These are phyloP conservation scores for Asterochloris sp. DNA, from an alignment of 139 green algal genomes.

Conservation along the genomic window DNA sequence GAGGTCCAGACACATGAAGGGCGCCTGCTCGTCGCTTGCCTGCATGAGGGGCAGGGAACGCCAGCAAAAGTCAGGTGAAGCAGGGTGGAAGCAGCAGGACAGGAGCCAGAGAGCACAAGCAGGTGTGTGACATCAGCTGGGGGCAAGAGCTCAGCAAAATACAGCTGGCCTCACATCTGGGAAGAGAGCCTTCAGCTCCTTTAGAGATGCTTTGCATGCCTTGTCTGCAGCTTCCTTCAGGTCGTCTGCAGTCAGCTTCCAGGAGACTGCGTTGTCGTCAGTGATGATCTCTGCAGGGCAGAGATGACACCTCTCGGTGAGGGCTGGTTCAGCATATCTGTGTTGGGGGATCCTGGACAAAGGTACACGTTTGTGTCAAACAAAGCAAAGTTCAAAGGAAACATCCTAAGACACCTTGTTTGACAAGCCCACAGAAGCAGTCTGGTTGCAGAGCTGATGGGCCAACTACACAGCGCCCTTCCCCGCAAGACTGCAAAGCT, in stretches of 20 bases:
- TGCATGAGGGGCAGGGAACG: background rate
- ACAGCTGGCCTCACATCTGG: conserved; percentile 12
- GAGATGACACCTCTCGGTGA: no score
- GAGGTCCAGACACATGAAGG: conserved; percentile 94
- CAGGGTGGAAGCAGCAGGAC: background rate
- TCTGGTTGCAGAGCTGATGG: no score
- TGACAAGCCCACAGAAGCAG: no score
- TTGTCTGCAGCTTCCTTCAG: conserved; percentile 45
- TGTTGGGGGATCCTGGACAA: no score
- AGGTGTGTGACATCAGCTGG: background rate
- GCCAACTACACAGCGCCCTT: no score
- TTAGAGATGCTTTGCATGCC: conserved; percentile 34
- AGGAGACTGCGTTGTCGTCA: conserved; percentile 32
- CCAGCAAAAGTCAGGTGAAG: background rate
- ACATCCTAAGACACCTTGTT: no score
- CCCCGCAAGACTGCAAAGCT: no score
- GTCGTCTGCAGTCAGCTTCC: conserved; percentile 30
- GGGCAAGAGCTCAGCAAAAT: background rate
- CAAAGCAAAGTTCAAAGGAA: no score
- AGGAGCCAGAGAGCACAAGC: background rate
- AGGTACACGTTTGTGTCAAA: no score
- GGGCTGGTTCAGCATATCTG: no score
- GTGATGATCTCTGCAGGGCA: conserved; percentile 28
- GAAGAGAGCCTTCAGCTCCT: conserved; percentile 16
- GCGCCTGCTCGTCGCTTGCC: conserved; percentile 47